phyloP scores from a whole-genome alignment of 2,329 filamentous ascomycete species.

The Pestalotiopsis sp. region DNA sequence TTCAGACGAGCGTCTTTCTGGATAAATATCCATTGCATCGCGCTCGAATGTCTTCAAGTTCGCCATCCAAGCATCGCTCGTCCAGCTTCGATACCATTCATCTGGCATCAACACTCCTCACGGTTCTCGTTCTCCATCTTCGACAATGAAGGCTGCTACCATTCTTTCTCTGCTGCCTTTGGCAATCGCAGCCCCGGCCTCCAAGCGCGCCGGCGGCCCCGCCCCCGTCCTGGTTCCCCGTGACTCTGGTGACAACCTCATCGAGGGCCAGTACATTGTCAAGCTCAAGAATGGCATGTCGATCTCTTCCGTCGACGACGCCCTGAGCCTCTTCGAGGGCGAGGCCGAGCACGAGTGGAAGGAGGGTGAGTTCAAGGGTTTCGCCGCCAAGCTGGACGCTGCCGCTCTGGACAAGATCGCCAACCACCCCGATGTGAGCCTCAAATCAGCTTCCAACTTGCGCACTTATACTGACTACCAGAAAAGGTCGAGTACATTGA shows the following conservation, averaged over 20 bases:
- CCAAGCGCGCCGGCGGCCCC: conserved; percentile 15
- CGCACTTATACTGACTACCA: not conserved
- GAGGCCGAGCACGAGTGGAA: conserved; percentile 24
- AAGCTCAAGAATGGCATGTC: conserved; percentile 36
- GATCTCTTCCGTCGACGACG: conserved; percentile 26
- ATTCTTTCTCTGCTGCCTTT: conserved; percentile 18
- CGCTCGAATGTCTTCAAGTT: not conserved
- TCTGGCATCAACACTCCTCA: not conserved
- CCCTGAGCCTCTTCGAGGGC: conserved; percentile 13
- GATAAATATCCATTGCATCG: conserved; percentile 2
- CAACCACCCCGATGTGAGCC: conserved; percentile 35
- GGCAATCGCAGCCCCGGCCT: conserved; percentile 17
- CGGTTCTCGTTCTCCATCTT: conserved; percentile 3
- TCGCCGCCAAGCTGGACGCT: conserved; percentile 39
- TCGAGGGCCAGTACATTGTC: conserved; percentile 38
- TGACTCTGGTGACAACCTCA: conserved; percentile 14
- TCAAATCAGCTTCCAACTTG: not conserved
- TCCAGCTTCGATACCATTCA: not conserved
- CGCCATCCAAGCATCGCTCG: conserved; percentile 3
- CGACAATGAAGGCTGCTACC: conserved; percentile 16
- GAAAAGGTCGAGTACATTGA: conserved; percentile 22
- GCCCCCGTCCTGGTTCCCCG: conserved; percentile 16
- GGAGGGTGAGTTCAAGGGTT: conserved; percentile 32
- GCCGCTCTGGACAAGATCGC: conserved; percentile 37
- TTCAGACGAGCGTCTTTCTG: not conserved